A percentile compares a stretch with the other conserved stretches of the same genome.
These are phyloP conservation scores for Pisolithus orientalis DNA, from an alignment of 768 basidiomycete genomes.

Conservation along the genomic window DNA sequence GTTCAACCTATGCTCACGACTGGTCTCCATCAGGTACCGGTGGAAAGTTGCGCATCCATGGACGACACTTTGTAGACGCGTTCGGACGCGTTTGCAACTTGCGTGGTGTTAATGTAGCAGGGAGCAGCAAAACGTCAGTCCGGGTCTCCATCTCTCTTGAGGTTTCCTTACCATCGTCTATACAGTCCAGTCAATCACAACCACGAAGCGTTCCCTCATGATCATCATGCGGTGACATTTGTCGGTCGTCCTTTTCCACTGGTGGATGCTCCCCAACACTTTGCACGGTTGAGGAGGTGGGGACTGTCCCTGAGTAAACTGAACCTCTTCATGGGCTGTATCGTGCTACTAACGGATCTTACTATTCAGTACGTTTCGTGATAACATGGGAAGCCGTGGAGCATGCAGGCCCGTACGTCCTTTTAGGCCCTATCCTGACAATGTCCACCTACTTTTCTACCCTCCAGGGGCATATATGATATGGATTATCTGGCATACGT, in stretches of 20 bases:
- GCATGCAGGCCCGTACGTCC: conserved; percentile 82
- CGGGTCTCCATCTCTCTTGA: neutral
- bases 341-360: neutral
- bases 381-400: conserved; percentile 98
- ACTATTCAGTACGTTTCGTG: conserved; percentile 69
- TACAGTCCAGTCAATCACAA: conserved; percentile 64
- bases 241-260: conserved; percentile 89
- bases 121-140: conserved; percentile 73
- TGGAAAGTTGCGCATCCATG: conserved; percentile 50
- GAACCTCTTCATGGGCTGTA: neutral
- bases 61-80: conserved; percentile 77
- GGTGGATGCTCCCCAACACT: conserved; percentile 80
- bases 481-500: conserved; percentile 77
- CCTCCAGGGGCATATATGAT: conserved; percentile 74
- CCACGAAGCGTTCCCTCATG: conserved; percentile 60
- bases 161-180: neutral
- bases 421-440: neutral
- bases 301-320: conserved; percentile 77
- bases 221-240: conserved; percentile 67
- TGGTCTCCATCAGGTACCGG: conserved; percentile 59
- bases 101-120: conserved; percentile 83
- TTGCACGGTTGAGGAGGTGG: conserved; percentile 77
- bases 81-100: conserved; percentile 76
- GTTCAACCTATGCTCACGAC: conserved; percentile 59
- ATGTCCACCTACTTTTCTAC: neutral